A percentile compares a stretch with the other conserved stretches of the same genome.
Conservation (phyloP, 148 eudicot genomes). For the Salicornia ramosissima region DNA sequence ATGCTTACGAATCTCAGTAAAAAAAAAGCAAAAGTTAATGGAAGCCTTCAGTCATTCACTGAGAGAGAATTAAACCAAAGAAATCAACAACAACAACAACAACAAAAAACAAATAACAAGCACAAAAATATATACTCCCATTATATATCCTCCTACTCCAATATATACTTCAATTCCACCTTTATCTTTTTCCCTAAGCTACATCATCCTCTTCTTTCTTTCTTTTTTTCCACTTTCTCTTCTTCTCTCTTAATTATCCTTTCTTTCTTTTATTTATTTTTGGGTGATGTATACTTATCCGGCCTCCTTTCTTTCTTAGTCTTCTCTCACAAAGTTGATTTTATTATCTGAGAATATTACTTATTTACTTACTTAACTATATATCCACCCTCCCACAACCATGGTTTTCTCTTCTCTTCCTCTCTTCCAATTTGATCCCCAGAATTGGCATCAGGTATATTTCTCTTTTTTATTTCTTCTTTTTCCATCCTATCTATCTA, state of each 20-base stretch:
- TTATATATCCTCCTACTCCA: background rate
- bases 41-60: no score
- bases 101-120: background rate
- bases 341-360: background rate
- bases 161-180: background rate
- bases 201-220: background rate
- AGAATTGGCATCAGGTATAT: constrained; percentile 24
- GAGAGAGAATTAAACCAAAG: no score
- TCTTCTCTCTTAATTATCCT: background rate
- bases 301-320: background rate
- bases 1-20: constrained; percentile 1
- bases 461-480: background rate
- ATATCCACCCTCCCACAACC: background rate
- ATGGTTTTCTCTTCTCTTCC: constrained; percentile 29
- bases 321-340: background rate
- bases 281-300: background rate
- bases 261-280: no score
- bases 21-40: background rate
- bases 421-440: constrained; percentile 25
- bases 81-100: no score
- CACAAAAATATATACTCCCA: constrained; percentile 17
- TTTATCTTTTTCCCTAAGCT: background rate
- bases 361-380: background rate
- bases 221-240: background rate
- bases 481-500: background rate